Conservation (phyloP, 768 basidiomycete genomes). For the Baorangia bicolor region DNA sequence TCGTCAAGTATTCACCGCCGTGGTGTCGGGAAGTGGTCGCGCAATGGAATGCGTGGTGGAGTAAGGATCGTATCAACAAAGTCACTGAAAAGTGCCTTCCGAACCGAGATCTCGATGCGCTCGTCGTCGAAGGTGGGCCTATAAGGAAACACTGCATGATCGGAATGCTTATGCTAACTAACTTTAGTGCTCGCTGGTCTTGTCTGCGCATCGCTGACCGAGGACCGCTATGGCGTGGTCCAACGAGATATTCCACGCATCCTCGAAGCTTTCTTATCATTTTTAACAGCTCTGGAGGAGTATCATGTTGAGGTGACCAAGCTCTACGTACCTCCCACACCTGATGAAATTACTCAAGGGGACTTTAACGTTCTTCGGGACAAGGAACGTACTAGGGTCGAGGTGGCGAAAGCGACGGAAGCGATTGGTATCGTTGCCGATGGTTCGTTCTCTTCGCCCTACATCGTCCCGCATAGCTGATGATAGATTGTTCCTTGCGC, state of each 20-base stretch:
- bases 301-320: constrained; percentile 55
- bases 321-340: constrained; percentile 37
- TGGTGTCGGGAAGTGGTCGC: constrained; percentile 26
- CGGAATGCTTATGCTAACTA: not conserved
- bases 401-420: constrained; percentile 56
- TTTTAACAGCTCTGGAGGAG: constrained; percentile 64
- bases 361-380: constrained; percentile 36
- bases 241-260: constrained; percentile 84
- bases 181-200: constrained; percentile 56
- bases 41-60: constrained; percentile 52
- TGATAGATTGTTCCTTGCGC: not conserved
- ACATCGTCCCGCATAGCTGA: not conserved
- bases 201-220: constrained; percentile 68
- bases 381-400: constrained; percentile 41
- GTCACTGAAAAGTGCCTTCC: constrained; percentile 56
- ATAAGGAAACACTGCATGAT: not conserved
- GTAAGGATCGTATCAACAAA: constrained; percentile 49
- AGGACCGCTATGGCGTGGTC: constrained; percentile 81
- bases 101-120: constrained; percentile 59
- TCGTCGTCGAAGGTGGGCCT: constrained; percentile 56
- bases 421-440: constrained; percentile 52
- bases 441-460: constrained; percentile 41
- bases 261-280: constrained; percentile 70
- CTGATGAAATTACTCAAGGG: constrained; percentile 31
- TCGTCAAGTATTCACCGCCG: constrained; percentile 32